Evolutionary conservation across 139 green algal genomes (phyloP).

Genomic region (Chlorella sp.): DNA sequence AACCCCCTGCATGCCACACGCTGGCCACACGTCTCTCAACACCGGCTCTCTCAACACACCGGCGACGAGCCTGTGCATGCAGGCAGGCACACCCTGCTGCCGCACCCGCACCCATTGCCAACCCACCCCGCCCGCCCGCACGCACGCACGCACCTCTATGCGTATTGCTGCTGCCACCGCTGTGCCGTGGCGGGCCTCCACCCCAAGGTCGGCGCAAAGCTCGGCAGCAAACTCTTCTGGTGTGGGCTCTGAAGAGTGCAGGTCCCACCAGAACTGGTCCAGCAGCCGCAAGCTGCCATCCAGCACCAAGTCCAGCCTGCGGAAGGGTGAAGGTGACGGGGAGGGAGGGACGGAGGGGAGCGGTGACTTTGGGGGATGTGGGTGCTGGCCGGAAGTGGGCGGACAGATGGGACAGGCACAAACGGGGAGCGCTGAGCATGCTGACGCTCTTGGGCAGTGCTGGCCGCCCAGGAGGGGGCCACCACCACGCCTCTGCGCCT

Average conservation of each 20-base stretch:
- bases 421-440: neutral
- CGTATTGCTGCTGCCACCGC: constrained; percentile 12
- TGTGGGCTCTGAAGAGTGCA: neutral
- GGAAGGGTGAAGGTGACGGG: neutral
- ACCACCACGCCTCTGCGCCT: neutral
- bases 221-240: constrained; percentile 23
- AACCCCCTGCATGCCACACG: too few relatives aligned
- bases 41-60: too few relatives aligned
- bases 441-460: neutral
- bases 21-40: too few relatives aligned
- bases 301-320: constrained; percentile 32
- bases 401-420: too few relatives aligned
- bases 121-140: too few relatives aligned
- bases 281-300: constrained; percentile 5
- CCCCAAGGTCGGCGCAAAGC: constrained; percentile 10
- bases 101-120: too few relatives aligned
- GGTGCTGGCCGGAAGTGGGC: too few relatives aligned
- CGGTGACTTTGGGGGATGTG: neutral
- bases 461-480: neutral
- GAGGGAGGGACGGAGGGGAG: neutral
- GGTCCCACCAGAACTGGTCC: constrained; percentile 37
- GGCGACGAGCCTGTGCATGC: too few relatives aligned
- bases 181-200: constrained; percentile 12
- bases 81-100: too few relatives aligned
- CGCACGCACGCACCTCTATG: constrained; percentile 27